Evolutionary conservation across 2,329 filamentous ascomycete species (phyloP).

Genomic region (Ambrosiella xylebori): DNA sequence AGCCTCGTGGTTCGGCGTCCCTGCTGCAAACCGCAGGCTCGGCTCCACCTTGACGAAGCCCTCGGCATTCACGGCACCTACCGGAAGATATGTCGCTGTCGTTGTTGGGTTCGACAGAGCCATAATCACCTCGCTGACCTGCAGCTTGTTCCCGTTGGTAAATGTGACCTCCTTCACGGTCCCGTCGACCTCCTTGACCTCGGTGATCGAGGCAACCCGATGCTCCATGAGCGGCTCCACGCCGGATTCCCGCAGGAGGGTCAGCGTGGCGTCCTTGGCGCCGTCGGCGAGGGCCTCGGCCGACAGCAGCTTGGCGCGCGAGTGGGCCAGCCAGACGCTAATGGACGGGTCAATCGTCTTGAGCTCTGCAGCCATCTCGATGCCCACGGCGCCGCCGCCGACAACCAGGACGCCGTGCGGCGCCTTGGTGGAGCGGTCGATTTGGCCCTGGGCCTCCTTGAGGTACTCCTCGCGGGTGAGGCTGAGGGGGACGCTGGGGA

Average conservation of each 20-base stretch:
- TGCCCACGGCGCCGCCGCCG: slow-evolving; percentile 62
- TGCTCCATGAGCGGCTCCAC: slow-evolving; percentile 48
- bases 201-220: slow-evolving; percentile 33
- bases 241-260: slow-evolving; percentile 41
- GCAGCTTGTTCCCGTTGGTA: slow-evolving; percentile 40
- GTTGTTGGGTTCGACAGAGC: slow-evolving; percentile 48
- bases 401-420: slow-evolving; percentile 49
- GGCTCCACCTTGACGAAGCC: slow-evolving; percentile 47
- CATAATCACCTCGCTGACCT: slow-evolving; percentile 49
- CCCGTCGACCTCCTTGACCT: slow-evolving; percentile 28
- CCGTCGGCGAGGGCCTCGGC: slow-evolving; percentile 55
- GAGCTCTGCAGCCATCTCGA: slow-evolving; percentile 67
- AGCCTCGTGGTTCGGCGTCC: slow-evolving; percentile 35
- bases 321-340: slow-evolving; percentile 59
- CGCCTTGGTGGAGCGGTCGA: slow-evolving; percentile 34
- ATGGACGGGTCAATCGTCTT: slow-evolving; percentile 48
- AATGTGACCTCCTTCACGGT: slow-evolving; percentile 34
- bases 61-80: slow-evolving; percentile 39
- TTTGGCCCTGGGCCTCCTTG: slow-evolving; percentile 41
- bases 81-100: slow-evolving; percentile 45
- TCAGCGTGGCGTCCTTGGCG: slow-evolving; percentile 44
- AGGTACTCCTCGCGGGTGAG: slow-evolving; percentile 45
- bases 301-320: slow-evolving; percentile 50
- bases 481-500: slow-evolving; percentile 56
- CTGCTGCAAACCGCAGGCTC: slow-evolving; percentile 27